Percentiles rank a stretch among this genome's conserved stretches.
Evolutionary conservation across 179 eudicot genomes (phyloP).

Genomic region (Patellifolia procumbens): DNA sequence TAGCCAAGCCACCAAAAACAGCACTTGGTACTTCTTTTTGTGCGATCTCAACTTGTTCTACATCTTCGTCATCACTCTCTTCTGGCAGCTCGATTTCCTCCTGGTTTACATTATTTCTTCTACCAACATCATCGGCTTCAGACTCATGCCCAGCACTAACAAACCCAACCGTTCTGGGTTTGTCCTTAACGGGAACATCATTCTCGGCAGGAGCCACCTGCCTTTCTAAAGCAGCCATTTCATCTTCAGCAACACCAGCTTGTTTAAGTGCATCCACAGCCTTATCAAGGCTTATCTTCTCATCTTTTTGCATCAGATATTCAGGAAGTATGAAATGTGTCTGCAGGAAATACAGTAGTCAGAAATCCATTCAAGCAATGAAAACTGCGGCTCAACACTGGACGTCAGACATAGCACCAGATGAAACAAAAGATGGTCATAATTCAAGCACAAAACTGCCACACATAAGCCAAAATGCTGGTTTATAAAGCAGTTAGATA

Average conservation of each 20-base stretch:
- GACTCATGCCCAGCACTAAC: constrained; percentile 74
- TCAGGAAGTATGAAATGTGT: constrained; percentile 86
- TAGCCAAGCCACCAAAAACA: constrained; percentile 74
- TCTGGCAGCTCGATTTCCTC: constrained; percentile 89
- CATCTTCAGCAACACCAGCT: constrained; percentile 64
- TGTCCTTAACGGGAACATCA: constrained; percentile 37
- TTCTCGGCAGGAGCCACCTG: constrained; percentile 51
- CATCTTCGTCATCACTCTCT: constrained; percentile 64
- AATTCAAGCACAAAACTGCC: not conserved
- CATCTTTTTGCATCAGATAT: constrained; percentile 74
- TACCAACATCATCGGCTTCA: constrained; percentile 30
- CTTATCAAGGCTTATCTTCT: constrained; percentile 48
- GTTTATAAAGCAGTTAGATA: not conserved
- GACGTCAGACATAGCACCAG: not conserved
- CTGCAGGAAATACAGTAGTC: constrained; percentile 41
- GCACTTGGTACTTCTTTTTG: constrained; percentile 77
- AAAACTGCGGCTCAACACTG: not conserved
- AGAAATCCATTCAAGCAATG: constrained; percentile 6
- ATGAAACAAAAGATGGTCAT: not conserved
- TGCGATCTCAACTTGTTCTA: constrained; percentile 59
- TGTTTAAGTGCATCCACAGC: constrained; percentile 61
- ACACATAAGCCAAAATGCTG: not conserved
- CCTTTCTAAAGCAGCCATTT: constrained; percentile 84
- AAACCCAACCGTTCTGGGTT: constrained; percentile 57
- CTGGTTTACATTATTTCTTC: constrained; percentile 43